Base-by-base conservation (phyloP, 106 monocot genomes). In the Dioscorea dumetorum region DNA sequence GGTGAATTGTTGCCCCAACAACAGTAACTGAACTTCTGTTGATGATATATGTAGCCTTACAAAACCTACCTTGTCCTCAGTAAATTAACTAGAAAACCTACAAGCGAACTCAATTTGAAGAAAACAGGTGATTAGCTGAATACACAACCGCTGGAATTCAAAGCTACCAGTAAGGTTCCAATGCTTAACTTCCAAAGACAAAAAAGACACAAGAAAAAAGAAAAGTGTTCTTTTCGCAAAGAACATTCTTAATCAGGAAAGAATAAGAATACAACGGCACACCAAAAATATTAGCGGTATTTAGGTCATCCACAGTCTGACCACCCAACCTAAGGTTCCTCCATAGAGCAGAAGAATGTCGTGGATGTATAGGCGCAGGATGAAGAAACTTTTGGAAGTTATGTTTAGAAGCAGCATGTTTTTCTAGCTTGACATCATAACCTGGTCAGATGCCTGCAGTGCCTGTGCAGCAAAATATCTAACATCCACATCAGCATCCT, bases 401-500 rank as follows among this genome's bases (percentile, higher is more conserved):
- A 54, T 54, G 15, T 14, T 19, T 54, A 14, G 18, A 54, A 54
- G 18, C 5, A 0, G 1, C 1, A 1, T 8, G 1, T 14, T 48
- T 50, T 33, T 23, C 67, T 74, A 82, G 70, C 70, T 76, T 2
- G 94, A 77, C 70, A 90, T 84, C 87, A 89, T 79, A 20, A 87
- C 52, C 60, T 82, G 84, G 69, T 90, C 80, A 33, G 90, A 90
- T 51, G 87, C 76, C 48, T 90, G 79, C 6, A 90, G 79, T 12
- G 94, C 90, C 62, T 87, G 84, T 57, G 62, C 62, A 5, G 94
- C 90, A 57, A 81, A 94, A 52, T 79, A 94, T 63, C 94, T 83
- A 15, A 94, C 94, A 72, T 94, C 94, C 50, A 90, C 94, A 74
- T 94, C 94, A 20, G 90, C 82, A 58, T 94, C 94, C 71, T 94